These are phyloP conservation scores for Phytophthora megakarya DNA, from an alignment of 352 stramenopile genomes.

Conservation along the genomic window DNA sequence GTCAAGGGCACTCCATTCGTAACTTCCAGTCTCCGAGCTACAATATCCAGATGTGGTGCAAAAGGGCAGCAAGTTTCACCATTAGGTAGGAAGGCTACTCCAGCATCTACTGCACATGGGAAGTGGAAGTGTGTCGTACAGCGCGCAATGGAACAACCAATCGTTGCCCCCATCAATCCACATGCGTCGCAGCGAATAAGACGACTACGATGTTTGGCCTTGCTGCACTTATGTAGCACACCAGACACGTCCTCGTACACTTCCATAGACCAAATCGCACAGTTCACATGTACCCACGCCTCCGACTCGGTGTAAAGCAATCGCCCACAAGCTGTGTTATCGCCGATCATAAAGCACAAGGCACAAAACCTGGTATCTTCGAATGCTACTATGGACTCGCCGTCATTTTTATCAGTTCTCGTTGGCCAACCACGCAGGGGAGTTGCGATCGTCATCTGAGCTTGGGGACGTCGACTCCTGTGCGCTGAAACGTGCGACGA, in stretches of 20 bases:
- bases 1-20: constrained; percentile 9
- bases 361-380: constrained; percentile 77
- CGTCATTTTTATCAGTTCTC: not conserved
- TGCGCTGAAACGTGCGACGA: not conserved
- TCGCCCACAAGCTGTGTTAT: constrained; percentile 71
- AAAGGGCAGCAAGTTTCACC: constrained; percentile 73
- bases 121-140: constrained; percentile 95
- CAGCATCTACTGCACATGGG: constrained; percentile 85
- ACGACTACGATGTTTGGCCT: constrained; percentile 86
- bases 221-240: constrained; percentile 86
- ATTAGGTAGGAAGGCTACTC: constrained; percentile 70
- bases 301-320: constrained; percentile 84
- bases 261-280: constrained; percentile 93
- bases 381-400: constrained; percentile 16
- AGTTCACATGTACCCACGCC: constrained; percentile 93
- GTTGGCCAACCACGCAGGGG: constrained; percentile 52
- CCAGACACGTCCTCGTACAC: constrained; percentile 84
- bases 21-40: constrained; percentile 41
- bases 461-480: not conserved
- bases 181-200: constrained; percentile 93
- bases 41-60: constrained; percentile 52
- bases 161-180: constrained; percentile 87
- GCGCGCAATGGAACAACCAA: constrained; percentile 89
- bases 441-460: constrained; percentile 47
- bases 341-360: constrained; percentile 85